A percentile compares a stretch with the other conserved stretches of the same genome.
phyloP scores from a whole-genome alignment of 2,329 filamentous ascomycete species.

The Aspergillus hortae region DNA sequence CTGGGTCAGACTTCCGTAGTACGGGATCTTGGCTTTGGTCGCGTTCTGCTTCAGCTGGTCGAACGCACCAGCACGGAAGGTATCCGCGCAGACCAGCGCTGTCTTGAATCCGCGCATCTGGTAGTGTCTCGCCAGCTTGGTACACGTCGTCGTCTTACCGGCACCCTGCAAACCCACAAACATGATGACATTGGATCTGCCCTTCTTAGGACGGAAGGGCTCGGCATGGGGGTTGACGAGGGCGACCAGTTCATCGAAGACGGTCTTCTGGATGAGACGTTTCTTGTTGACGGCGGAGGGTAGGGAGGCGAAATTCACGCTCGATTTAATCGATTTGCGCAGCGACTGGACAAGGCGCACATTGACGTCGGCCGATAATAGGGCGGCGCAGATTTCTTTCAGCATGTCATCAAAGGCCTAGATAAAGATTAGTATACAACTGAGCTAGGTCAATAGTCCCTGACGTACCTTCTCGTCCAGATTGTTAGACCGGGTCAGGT shows the following conservation, averaged over 20 bases:
- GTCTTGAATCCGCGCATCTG: constrained; percentile 88
- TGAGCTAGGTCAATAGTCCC: constrained; percentile 1
- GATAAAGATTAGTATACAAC: constrained; percentile 5
- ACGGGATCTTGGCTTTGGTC: constrained; percentile 97
- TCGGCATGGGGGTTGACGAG: constrained; percentile 94
- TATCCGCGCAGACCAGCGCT: constrained; percentile 94
- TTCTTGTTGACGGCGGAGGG: constrained; percentile 95
- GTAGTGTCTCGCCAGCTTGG: constrained; percentile 93
- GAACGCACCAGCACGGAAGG: constrained; percentile 96
- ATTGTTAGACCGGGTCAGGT: constrained; percentile 86
- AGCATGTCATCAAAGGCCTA: constrained; percentile 96
- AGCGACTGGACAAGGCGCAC: constrained; percentile 87
- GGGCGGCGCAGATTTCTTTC: constrained; percentile 94
- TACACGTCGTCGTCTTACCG: constrained; percentile 97
- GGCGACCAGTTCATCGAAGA: constrained; percentile 94
- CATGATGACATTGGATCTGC: constrained; percentile 96
- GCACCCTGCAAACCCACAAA: constrained; percentile 97
- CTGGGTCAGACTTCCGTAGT: constrained; percentile 94
- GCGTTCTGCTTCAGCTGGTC: constrained; percentile 99
- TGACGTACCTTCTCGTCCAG: constrained; percentile 82
- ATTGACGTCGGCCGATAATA: constrained; percentile 96
- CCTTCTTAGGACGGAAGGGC: constrained; percentile 95
- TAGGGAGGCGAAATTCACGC: constrained; percentile 93
- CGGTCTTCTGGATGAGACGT: constrained; percentile 92
- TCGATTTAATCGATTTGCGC: constrained; percentile 84